Evolutionary conservation across 139 green algal genomes (phyloP).

Genomic region (Astrephomene gubernaculifera): DNA sequence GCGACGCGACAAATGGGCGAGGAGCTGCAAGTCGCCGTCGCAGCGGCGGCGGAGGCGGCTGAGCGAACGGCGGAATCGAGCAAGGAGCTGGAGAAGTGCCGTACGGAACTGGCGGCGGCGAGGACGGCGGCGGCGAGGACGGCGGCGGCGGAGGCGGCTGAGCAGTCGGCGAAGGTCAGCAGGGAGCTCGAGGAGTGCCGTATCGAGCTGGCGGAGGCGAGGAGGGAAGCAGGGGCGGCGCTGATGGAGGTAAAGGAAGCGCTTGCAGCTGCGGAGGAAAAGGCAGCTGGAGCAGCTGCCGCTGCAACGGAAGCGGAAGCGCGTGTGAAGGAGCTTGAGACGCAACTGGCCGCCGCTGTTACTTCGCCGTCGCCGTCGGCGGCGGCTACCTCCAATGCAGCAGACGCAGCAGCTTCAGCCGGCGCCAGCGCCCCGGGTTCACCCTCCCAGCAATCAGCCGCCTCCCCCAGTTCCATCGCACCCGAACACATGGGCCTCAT

Average conservation of each 20-base stretch:
- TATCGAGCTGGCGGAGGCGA: not conserved
- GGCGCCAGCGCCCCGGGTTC: not conserved
- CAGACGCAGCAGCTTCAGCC: not conserved
- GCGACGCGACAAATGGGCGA: not conserved
- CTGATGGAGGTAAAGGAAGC: not conserved
- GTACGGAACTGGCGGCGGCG: not conserved
- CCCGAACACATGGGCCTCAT: slow-evolving; percentile 24
- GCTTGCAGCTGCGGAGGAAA: not conserved
- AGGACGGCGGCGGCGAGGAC: not conserved
- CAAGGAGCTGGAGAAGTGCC: slow-evolving; percentile 4
- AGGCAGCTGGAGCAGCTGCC: not conserved
- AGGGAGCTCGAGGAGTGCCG: not conserved
- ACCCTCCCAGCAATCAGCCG: too few species aligned
- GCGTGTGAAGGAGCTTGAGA: not conserved
- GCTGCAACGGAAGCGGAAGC: not conserved
- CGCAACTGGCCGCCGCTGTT: not conserved
- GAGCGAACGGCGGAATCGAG: not conserved
- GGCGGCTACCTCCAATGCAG: not conserved
- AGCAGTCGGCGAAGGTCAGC: not conserved
- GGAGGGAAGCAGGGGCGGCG: not conserved
- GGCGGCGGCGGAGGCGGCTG: not conserved
- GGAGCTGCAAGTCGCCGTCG: not conserved
- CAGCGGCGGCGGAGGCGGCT: not conserved
- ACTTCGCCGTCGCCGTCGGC: not conserved
- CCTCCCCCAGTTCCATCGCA: too few species aligned